These are phyloP conservation scores for Lycium barbarum DNA, from an alignment of 257 asterid genomes.

Conservation along the genomic window DNA sequence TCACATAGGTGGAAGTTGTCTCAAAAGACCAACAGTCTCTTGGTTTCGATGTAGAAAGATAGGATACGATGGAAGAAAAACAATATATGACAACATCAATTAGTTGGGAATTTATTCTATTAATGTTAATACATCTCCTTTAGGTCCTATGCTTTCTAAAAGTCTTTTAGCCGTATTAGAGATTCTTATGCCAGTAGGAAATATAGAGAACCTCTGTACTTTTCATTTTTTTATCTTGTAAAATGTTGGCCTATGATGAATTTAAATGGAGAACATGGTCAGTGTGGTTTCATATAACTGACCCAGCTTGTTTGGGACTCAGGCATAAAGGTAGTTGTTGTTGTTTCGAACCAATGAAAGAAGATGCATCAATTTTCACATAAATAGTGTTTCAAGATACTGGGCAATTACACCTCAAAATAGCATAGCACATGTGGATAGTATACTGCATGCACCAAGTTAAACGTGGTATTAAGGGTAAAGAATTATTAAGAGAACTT, in stretches of 20 bases:
- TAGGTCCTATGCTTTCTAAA: slow-evolving; percentile 1
- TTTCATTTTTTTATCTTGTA: neutral
- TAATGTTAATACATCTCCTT: neutral
- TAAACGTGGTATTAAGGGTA: neutral
- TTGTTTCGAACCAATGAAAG: neutral
- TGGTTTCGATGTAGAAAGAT: neutral
- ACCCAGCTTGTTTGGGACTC: neutral
- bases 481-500: neutral
- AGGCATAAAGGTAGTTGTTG: neutral
- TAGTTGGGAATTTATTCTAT: neutral
- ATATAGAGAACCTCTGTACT: neutral
- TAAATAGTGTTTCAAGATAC: neutral
- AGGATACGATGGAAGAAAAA: neutral
- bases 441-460: neutral
- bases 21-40: slow-evolving; percentile 8
- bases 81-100: neutral
- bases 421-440: neutral
- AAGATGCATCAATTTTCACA: slow-evolving; percentile 13
- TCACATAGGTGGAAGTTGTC: neutral
- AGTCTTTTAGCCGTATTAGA: neutral
- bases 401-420: neutral
- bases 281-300: neutral
- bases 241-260: neutral
- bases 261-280: neutral
- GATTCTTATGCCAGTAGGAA: slow-evolving; percentile 9